These are phyloP conservation scores for Epichloe baconii DNA, from an alignment of 2,329 filamentous ascomycete species.

Conservation along the genomic window DNA sequence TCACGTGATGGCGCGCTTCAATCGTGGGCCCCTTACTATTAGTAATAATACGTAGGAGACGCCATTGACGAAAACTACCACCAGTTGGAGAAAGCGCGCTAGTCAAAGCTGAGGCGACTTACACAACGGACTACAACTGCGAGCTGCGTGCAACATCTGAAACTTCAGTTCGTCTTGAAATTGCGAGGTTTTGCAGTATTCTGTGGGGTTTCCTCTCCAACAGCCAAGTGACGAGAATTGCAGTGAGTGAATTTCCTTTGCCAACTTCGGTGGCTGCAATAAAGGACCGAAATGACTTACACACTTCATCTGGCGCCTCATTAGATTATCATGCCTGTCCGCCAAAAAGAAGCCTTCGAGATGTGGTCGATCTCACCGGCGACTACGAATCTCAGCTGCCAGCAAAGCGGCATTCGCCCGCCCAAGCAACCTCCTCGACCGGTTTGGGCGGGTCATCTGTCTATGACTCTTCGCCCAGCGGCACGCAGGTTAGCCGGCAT, in stretches of 20 bases:
- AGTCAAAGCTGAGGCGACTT: background rate
- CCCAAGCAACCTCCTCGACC: constrained; percentile 5
- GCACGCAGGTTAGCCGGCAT: constrained; percentile 4
- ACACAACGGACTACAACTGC: background rate
- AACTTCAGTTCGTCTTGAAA: background rate
- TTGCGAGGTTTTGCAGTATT: background rate
- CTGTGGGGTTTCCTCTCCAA: too few relatives aligned
- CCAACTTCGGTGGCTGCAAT: background rate
- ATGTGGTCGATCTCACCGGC: constrained; percentile 29
- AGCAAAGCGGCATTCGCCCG: constrained; percentile 15
- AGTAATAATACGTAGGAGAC: background rate
- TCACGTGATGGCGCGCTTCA: constrained; percentile 3
- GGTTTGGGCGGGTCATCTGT: constrained; percentile 11
- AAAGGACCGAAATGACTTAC: background rate
- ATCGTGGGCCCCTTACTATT: background rate
- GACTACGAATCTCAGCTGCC: constrained; percentile 16
- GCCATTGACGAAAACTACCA: too few relatives aligned
- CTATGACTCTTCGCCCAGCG: constrained; percentile 4
- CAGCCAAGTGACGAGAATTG: too few relatives aligned
- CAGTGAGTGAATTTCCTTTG: background rate
- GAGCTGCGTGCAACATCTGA: background rate
- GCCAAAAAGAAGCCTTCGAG: constrained; percentile 20
- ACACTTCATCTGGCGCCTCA: background rate
- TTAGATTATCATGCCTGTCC: constrained; percentile 5
- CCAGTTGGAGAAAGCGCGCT: background rate